Percentiles rank a stretch among this genome's conserved stretches.
Conservation (phyloP, 257 asterid species). For the Nicotiana benthamiana region DNA sequence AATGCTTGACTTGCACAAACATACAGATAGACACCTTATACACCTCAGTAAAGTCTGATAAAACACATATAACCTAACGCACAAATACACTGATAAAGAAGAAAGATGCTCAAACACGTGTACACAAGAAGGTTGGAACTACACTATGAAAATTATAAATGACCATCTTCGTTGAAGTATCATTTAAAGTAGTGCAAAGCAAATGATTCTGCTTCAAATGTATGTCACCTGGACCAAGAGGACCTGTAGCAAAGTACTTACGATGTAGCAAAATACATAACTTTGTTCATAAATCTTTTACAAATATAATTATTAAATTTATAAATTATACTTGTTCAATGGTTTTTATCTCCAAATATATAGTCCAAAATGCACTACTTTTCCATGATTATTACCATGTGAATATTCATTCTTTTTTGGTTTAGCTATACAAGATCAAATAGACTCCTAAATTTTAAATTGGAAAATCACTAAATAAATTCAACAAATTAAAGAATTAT, state of each 20-base stretch:
- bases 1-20: background rate
- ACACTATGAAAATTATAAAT: background rate
- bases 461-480: too few relatives aligned
- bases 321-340: too few relatives aligned
- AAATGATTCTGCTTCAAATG: background rate
- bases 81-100: background rate
- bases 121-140: background rate
- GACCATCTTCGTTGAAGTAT: background rate
- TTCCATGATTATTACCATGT: too few relatives aligned
- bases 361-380: too few relatives aligned
- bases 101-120: background rate
- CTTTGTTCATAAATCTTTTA: too few relatives aligned
- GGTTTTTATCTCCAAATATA: too few relatives aligned
- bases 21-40: background rate
- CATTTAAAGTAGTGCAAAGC: background rate
- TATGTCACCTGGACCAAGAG: background rate
- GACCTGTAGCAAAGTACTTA: constrained; percentile 31
- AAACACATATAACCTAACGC: background rate
- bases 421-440: too few relatives aligned
- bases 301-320: too few relatives aligned
- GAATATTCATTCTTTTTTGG: too few relatives aligned
- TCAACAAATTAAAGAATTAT: too few relatives aligned
- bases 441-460: too few relatives aligned
- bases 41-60: background rate
- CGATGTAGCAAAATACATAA: constrained; percentile 18